These are phyloP conservation scores for Clarireedia homoeocarpa DNA, from an alignment of 2,329 filamentous ascomycete genomes.

Conservation along the genomic window DNA sequence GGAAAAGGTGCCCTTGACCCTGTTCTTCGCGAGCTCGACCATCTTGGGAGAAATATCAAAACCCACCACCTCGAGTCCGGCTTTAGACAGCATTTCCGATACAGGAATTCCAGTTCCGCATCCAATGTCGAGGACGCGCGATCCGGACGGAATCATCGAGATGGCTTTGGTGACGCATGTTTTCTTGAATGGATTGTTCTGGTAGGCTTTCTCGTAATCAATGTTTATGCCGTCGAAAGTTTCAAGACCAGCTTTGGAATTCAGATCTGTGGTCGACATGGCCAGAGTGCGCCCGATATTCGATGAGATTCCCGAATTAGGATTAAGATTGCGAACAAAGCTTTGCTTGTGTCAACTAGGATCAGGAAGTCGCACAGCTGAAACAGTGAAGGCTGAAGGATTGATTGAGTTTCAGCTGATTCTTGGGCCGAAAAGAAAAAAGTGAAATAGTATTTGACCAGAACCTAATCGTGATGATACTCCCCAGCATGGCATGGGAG, in stretches of 20 bases:
- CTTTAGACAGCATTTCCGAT: constrained; percentile 19
- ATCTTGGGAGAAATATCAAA: constrained; percentile 31
- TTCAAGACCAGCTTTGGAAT: constrained; percentile 18
- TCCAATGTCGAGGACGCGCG: constrained; percentile 27
- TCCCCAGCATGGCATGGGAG: no score
- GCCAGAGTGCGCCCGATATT: background rate
- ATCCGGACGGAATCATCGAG: background rate
- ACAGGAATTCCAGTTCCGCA: constrained; percentile 30
- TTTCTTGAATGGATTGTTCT: constrained; percentile 1
- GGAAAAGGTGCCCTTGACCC: constrained; percentile 15
- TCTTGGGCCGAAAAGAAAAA: no score
- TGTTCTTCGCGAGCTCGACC: constrained; percentile 3
- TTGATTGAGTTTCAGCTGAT: no score
- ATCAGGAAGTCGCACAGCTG: background rate
- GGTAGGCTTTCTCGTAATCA: constrained; percentile 8
- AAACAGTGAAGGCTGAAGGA: background rate
- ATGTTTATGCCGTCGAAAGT: constrained; percentile 11
- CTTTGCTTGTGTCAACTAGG: background rate
- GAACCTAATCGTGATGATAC: no score
- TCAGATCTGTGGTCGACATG: constrained; percentile 10
- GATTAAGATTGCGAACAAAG: no score
- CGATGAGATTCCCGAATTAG: no score
- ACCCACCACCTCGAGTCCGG: constrained; percentile 14
- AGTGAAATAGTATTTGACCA: no score
- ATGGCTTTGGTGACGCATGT: background rate